Percentiles rank a stretch among this genome's conserved stretches.
phyloP scores from a whole-genome alignment of 108 stramenopile species.

The Craspedostauros australis region DNA sequence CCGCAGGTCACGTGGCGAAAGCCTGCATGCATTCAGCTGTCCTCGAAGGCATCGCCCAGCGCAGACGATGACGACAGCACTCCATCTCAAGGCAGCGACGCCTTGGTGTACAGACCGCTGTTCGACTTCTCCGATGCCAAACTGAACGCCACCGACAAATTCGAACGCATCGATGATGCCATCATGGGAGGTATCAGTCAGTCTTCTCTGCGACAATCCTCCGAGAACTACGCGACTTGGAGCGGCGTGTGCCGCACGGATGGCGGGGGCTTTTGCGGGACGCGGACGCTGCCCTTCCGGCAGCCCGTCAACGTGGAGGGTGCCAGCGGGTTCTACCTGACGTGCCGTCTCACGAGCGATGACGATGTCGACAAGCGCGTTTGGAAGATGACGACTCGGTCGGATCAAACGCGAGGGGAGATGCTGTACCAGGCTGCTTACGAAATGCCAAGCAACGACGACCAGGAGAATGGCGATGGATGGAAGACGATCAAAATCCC shows the following conservation, averaged over 20 bases:
- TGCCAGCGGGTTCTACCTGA: constrained; percentile 52
- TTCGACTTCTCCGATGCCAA: constrained; percentile 40
- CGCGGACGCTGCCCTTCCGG: constrained; percentile 59
- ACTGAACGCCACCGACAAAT: constrained; percentile 31
- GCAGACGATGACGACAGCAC: too few relatives aligned
- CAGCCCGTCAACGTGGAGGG: constrained; percentile 39
- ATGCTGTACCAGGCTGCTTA: constrained; percentile 65
- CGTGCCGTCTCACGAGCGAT: constrained; percentile 58
- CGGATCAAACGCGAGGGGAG: constrained; percentile 52
- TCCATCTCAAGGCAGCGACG: too few relatives aligned
- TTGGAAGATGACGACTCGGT: constrained; percentile 71
- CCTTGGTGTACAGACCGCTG: constrained; percentile 22
- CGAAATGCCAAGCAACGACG: constrained; percentile 33
- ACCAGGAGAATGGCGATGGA: constrained; percentile 8
- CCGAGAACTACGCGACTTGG: constrained; percentile 57
- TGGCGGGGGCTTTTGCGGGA: constrained; percentile 79
- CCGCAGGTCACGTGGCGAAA: too few relatives aligned
- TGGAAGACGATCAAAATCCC: constrained; percentile 55
- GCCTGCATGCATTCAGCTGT: too few relatives aligned
- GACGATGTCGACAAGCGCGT: constrained; percentile 58
- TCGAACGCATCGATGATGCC: constrained; percentile 79
- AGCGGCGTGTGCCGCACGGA: constrained; percentile 64
- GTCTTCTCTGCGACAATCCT: constrained; percentile 30
- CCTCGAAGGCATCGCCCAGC: too few relatives aligned
- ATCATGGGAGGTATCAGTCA: constrained; percentile 77